A percentile compares a stretch with the other conserved stretches of the same genome.
Evolutionary conservation across 352 stramenopile genomes (phyloP).

Genomic region (Chrysophaeum taylorii): DNA sequence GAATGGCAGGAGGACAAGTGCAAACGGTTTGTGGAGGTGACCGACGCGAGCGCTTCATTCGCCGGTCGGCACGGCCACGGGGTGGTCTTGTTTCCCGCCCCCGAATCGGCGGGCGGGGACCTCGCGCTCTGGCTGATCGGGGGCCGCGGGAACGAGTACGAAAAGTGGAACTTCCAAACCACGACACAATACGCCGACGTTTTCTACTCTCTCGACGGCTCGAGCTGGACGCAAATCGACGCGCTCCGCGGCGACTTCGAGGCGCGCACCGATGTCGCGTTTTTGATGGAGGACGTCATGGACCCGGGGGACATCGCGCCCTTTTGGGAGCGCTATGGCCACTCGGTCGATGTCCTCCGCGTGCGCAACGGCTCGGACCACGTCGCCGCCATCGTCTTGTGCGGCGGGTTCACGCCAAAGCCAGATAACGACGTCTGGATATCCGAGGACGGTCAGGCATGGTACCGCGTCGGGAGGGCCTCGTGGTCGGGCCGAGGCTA

Average conservation of each 20-base stretch:
- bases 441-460: slow-evolving; percentile 27
- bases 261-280: slow-evolving; percentile 16
- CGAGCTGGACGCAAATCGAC: slow-evolving; percentile 22
- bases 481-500: slow-evolving; percentile 29
- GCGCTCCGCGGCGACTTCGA: slow-evolving; percentile 29
- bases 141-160: slow-evolving; percentile 25
- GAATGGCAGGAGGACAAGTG: neutral
- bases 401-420: slow-evolving; percentile 31
- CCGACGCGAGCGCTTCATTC: neutral
- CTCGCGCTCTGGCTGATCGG: slow-evolving; percentile 26
- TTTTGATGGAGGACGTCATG: slow-evolving; percentile 18
- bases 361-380: slow-evolving; percentile 11
- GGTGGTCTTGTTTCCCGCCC: slow-evolving; percentile 2
- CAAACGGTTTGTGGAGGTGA: neutral
- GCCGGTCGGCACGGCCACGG: neutral
- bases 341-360: slow-evolving; percentile 27
- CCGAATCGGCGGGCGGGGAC: neutral
- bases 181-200: slow-evolving; percentile 24
- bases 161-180: slow-evolving; percentile 29
- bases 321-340: slow-evolving; percentile 32
- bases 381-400: slow-evolving; percentile 21
- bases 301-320: slow-evolving; percentile 27
- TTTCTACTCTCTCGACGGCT: slow-evolving; percentile 21
- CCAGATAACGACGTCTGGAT: slow-evolving; percentile 33
- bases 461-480: slow-evolving; percentile 20